Evolutionary conservation across 495 filamentous ascomycete species (phyloP).

Genomic region (Tuber borchii): DNA sequence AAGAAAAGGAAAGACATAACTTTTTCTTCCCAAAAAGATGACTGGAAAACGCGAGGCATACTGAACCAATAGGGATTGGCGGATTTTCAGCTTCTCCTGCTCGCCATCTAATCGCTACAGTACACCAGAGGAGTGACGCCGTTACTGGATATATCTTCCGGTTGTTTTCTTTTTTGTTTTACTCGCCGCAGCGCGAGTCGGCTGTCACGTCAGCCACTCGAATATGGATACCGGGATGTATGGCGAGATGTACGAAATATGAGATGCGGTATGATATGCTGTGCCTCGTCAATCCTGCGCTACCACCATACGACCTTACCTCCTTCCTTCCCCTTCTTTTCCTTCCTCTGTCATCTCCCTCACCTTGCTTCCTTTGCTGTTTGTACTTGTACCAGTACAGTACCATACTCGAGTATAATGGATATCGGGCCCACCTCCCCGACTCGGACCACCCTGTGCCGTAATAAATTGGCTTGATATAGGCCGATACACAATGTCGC

Average conservation of each 20-base stretch:
- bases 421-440: not conserved
- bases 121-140: not conserved
- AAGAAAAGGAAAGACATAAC: not conserved
- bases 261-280: not conserved
- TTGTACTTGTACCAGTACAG: not conserved
- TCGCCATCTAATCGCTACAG: not conserved
- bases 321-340: not conserved
- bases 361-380: not conserved
- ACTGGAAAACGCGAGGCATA: not conserved
- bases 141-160: not conserved
- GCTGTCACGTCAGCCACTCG: constrained; percentile 1
- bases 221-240: not conserved
- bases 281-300: not conserved
- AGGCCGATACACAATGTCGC: not conserved
- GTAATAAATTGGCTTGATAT: not conserved
- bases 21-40: not conserved
- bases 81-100: not conserved
- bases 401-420: not conserved
- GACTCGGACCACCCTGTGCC: not conserved
- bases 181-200: constrained; percentile 2
- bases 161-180: not conserved
- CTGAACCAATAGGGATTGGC: not conserved
- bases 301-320: not conserved
- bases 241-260: constrained; percentile 1
- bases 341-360: not conserved